A percentile compares a stretch with the other conserved stretches of the same genome.
phyloP scores from a whole-genome alignment of 495 filamentous ascomycete species.

The Aspergillus bridgeri region DNA sequence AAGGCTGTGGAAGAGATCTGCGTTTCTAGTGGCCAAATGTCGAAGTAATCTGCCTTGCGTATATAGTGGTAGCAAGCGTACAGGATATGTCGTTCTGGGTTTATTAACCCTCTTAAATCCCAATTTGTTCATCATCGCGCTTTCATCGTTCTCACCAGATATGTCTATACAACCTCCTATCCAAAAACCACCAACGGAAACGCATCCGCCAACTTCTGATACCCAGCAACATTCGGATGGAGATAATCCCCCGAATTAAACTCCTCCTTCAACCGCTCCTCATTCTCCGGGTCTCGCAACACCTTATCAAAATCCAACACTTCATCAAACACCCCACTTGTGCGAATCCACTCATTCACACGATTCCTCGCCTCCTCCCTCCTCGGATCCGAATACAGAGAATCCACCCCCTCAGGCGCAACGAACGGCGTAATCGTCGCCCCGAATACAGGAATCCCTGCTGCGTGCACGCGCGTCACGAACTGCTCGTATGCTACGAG shows the following conservation, averaged over 20 bases:
- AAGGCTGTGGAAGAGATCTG: too few species aligned
- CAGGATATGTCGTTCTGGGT: too few species aligned
- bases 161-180: too few species aligned
- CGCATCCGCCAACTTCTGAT: conserved; percentile 56
- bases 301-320: conserved; percentile 62
- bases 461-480: conserved; percentile 50
- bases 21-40: too few species aligned
- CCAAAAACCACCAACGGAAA: conserved; percentile 58
- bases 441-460: conserved; percentile 55
- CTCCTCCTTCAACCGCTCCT: conserved; percentile 39
- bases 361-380: conserved; percentile 55
- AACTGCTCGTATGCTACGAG: conserved; percentile 58
- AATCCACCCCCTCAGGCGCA: conserved; percentile 30
- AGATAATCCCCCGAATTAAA: conserved; percentile 69
- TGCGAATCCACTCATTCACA: conserved; percentile 63
- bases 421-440: conserved; percentile 70
- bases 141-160: too few species aligned
- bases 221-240: conserved; percentile 66
- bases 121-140: too few species aligned
- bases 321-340: conserved; percentile 54
- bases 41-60: too few species aligned
- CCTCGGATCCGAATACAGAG: conserved; percentile 50
- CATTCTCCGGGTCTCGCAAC: conserved; percentile 48
- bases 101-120: too few species aligned
- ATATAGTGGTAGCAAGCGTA: too few species aligned